Evolutionary conservation across 2,329 filamentous ascomycete species (phyloP).

Genomic region (Mollisiaceae sp.): DNA sequence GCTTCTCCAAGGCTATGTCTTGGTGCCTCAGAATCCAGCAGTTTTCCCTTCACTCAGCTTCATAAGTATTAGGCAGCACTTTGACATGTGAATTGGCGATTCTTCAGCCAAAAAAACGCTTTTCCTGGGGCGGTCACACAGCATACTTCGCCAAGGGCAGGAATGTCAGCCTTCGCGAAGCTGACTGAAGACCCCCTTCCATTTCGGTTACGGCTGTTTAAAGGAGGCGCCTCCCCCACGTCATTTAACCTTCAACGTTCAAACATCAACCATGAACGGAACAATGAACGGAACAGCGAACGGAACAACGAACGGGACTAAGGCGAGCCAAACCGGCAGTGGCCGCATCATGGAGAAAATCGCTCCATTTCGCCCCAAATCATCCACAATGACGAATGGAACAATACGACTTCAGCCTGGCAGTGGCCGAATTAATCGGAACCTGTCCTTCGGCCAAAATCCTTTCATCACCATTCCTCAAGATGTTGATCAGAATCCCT

Average conservation of each 20-base stretch:
- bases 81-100: background rate
- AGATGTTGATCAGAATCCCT: slow-evolving; percentile 38
- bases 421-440: slow-evolving; percentile 23
- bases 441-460: slow-evolving; percentile 28
- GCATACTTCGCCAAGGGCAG: background rate
- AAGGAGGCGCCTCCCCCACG: background rate
- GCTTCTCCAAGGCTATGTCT: background rate
- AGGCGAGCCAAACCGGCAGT: background rate
- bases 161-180: slow-evolving; percentile 6
- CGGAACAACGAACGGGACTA: background rate
- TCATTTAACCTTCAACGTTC: background rate
- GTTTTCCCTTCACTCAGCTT: background rate
- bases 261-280: slow-evolving; percentile 2
- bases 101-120: background rate
- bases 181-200: background rate
- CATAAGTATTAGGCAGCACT: background rate
- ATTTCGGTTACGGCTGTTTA: background rate
- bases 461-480: slow-evolving; percentile 26
- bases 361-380: background rate
- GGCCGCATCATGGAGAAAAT: slow-evolving; percentile 6
- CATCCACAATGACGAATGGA: slow-evolving; percentile 13
- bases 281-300: too few species aligned
- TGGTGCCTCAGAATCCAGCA: background rate
- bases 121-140: background rate
- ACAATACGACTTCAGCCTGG: slow-evolving; percentile 5